phyloP scores from a whole-genome alignment of 805 yeast genomes.

The Saccharomycopsis amapae region DNA sequence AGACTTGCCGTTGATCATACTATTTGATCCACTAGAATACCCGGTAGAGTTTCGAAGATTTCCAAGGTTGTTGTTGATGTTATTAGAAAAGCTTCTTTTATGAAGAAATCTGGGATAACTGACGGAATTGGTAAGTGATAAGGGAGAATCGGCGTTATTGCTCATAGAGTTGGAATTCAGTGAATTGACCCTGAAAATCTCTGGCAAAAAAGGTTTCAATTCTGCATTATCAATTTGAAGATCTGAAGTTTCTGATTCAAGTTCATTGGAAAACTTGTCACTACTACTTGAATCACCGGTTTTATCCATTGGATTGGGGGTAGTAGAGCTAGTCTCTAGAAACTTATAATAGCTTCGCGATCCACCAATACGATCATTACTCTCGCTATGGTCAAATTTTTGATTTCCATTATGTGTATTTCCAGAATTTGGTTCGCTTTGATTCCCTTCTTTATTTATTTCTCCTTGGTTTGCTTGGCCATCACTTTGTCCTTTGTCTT shows the following conservation, averaged over 20 bases:
- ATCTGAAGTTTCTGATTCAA: slow-evolving; percentile 19
- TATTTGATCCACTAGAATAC: slow-evolving; percentile 9
- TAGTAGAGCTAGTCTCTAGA: slow-evolving; percentile 11
- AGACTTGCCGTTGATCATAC: slow-evolving; percentile 12
- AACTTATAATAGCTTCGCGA: slow-evolving; percentile 5
- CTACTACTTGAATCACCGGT: slow-evolving; percentile 11
- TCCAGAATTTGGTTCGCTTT: too few species aligned
- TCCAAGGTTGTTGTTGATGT: slow-evolving; percentile 1
- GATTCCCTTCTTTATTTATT: too few species aligned
- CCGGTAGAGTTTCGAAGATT: slow-evolving; percentile 3
- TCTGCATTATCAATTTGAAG: slow-evolving; percentile 20
- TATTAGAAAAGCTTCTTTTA: neutral
- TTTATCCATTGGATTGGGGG: slow-evolving; percentile 8
- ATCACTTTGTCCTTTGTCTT: too few species aligned
- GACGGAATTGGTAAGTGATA: slow-evolving; percentile 12
- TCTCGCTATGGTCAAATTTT: slow-evolving; percentile 3
- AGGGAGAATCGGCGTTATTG: slow-evolving; percentile 11
- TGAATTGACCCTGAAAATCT: slow-evolving; percentile 12
- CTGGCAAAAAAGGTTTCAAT: slow-evolving; percentile 17
- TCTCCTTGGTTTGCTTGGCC: too few species aligned
- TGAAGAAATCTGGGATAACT: slow-evolving; percentile 13
- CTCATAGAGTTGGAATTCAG: neutral
- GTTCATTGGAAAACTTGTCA: slow-evolving; percentile 11
- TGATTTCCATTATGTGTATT: slow-evolving; percentile 1
- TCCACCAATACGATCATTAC: neutral